Conservation (phyloP, 1,284 basidiomycete species). For the Trichosporon ovoides region DNA sequence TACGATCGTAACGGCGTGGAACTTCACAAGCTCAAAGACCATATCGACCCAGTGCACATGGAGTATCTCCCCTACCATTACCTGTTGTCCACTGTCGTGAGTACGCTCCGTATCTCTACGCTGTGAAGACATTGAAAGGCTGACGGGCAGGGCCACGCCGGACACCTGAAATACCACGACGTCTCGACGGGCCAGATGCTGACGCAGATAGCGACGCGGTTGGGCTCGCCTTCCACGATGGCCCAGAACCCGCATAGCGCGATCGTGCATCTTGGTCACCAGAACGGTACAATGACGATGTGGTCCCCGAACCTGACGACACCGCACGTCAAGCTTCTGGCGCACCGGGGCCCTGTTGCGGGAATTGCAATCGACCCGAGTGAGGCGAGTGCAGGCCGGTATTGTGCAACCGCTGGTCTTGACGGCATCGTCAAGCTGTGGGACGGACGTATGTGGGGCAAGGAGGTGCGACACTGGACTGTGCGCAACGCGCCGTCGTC, state of each 20-base stretch:
- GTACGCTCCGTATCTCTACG: conserved; percentile 39
- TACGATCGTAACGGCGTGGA: conserved; percentile 94
- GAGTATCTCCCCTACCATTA: conserved; percentile 96
- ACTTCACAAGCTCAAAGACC: conserved; percentile 63
- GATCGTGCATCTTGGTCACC: conserved; percentile 88
- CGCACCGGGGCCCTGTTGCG: conserved; percentile 82
- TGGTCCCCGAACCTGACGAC: conserved; percentile 90
- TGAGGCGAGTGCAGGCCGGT: conserved; percentile 67
- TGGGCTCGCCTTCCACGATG: conserved; percentile 81
- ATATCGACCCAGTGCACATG: conserved; percentile 83
- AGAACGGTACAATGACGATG: conserved; percentile 74
- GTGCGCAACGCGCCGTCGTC: conserved; percentile 55
- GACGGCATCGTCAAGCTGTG: conserved; percentile 89
- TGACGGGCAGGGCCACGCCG: conserved; percentile 65
- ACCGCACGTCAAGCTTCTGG: conserved; percentile 83
- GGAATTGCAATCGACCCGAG: conserved; percentile 74
- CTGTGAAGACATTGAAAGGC: background rate
- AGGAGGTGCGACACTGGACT: conserved; percentile 73
- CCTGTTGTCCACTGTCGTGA: conserved; percentile 75
- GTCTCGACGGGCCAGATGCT: conserved; percentile 87
- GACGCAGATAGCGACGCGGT: conserved; percentile 81
- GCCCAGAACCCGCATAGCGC: conserved; percentile 87
- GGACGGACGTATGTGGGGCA: conserved; percentile 94
- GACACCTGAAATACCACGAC: conserved; percentile 94
- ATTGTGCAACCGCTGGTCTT: conserved; percentile 83